Conservation (phyloP, 805 yeast species). For the Ogataea philodendri region DNA sequence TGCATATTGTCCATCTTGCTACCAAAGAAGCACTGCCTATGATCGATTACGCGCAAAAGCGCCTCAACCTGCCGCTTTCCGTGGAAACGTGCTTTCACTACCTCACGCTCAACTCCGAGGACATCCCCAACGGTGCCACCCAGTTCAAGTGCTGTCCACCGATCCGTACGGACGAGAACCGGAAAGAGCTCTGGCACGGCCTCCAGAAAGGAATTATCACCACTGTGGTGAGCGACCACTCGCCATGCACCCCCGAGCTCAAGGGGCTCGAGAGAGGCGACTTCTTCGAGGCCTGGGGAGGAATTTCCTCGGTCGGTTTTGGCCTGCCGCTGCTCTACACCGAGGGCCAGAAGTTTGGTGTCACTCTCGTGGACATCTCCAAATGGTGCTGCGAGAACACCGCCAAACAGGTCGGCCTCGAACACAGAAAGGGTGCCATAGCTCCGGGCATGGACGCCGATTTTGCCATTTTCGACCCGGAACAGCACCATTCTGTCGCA, state of each 20-base stretch:
- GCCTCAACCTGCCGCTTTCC: constrained; percentile 56
- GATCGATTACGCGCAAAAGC: constrained; percentile 57
- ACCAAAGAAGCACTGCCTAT: constrained; percentile 80
- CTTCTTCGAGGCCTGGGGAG: constrained; percentile 95
- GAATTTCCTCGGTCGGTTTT: constrained; percentile 88
- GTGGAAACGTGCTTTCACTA: constrained; percentile 97
- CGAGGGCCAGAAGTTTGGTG: constrained; percentile 49
- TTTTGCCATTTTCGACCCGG: constrained; percentile 75
- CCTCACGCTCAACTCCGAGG: constrained; percentile 72
- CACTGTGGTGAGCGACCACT: constrained; percentile 91
- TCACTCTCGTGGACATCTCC: constrained; percentile 54
- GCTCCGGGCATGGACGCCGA: constrained; percentile 85
- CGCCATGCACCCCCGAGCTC: constrained; percentile 92
- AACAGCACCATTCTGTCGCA: constrained; percentile 44
- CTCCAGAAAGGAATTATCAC: constrained; percentile 62
- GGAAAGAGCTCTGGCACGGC: constrained; percentile 76
- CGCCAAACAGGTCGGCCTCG: constrained; percentile 79
- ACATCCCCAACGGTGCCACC: constrained; percentile 73
- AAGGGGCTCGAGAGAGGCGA: constrained; percentile 82
- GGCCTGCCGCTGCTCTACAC: constrained; percentile 83
- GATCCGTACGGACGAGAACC: constrained; percentile 71
- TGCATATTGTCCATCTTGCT: constrained; percentile 90
- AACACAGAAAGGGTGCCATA: constrained; percentile 69
- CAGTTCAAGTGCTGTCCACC: constrained; percentile 96
- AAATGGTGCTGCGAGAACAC: constrained; percentile 83